phyloP scores from a whole-genome alignment of 192 early-diverging fungal genomes.

The Allomyces macrogynus region DNA sequence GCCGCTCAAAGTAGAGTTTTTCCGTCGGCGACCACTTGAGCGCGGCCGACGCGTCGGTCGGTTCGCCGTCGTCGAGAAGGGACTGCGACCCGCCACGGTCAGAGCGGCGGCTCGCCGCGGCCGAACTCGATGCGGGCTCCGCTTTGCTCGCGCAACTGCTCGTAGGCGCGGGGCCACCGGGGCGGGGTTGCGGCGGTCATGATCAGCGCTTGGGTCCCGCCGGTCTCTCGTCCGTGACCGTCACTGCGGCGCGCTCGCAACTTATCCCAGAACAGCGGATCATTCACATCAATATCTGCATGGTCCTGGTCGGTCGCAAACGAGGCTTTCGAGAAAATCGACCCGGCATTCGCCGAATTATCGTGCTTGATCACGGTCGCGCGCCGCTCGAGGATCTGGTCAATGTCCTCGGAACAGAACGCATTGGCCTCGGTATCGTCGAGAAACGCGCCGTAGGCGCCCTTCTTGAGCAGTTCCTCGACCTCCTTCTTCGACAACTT shows the following conservation, averaged over 20 bases:
- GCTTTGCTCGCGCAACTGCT: constrained; percentile 12
- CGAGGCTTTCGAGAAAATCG: constrained; percentile 72
- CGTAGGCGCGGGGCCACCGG: constrained; percentile 26
- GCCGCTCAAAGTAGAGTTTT: constrained; percentile 23
- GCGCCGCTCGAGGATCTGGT: constrained; percentile 55
- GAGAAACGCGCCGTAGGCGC: constrained; percentile 68
- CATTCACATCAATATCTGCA: constrained; percentile 51
- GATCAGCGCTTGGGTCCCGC: constrained; percentile 36
- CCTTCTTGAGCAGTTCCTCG: constrained; percentile 69
- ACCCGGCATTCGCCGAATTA: constrained; percentile 33
- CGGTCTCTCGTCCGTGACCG: constrained; percentile 28
- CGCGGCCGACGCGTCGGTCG: background rate
- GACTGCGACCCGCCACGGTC: background rate
- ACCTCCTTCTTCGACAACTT: constrained; percentile 54
- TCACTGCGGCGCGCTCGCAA: constrained; percentile 49
- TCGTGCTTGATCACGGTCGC: constrained; percentile 62
- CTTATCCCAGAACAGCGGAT: constrained; percentile 81
- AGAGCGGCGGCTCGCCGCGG: constrained; percentile 3
- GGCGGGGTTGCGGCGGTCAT: too few species aligned
- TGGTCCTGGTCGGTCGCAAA: constrained; percentile 29
- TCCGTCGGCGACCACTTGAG: constrained; percentile 28
- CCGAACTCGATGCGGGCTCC: background rate
- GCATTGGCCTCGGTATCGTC: constrained; percentile 52
- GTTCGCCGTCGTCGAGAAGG: constrained; percentile 6
- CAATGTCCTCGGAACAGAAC: constrained; percentile 77